A percentile compares a stretch with the other conserved stretches of the same genome.
Conservation (phyloP, 129 eudicot genomes). For the Kitagawia praeruptora region DNA sequence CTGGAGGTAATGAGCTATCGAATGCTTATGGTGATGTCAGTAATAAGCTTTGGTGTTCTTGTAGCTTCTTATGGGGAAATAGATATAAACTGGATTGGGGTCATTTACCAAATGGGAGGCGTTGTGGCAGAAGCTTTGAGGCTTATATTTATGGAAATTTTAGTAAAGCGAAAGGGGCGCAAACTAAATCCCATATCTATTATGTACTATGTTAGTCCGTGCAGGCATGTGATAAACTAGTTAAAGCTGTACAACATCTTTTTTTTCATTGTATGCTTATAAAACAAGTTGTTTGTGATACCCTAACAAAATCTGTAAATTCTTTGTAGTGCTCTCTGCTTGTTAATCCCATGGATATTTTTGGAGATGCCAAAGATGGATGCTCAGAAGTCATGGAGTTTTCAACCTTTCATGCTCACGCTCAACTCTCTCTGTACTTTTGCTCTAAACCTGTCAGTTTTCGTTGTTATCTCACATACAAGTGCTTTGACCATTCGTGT, state of each 20-base stretch:
- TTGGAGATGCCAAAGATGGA: slow-evolving; percentile 92
- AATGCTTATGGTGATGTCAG: slow-evolving; percentile 94
- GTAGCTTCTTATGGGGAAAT: slow-evolving; percentile 97
- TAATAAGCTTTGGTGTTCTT: slow-evolving; percentile 88
- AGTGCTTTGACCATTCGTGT: slow-evolving; percentile 97
- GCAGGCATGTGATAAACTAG: slow-evolving; percentile 56
- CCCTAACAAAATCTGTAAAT: slow-evolving; percentile 27
- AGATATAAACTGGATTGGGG: slow-evolving; percentile 80
- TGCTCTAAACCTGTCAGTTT: slow-evolving; percentile 88
- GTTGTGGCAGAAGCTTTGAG: slow-evolving; percentile 95
- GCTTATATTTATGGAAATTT: slow-evolving; percentile 92
- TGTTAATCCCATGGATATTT: slow-evolving; percentile 84
- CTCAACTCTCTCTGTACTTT: slow-evolving; percentile 91
- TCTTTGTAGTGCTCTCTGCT: slow-evolving; percentile 74
- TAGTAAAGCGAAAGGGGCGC: slow-evolving; percentile 81
- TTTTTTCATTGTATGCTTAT: slow-evolving; percentile 14
- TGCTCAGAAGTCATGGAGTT: slow-evolving; percentile 64
- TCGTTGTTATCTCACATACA: slow-evolving; percentile 87
- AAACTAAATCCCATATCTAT: slow-evolving; percentile 78
- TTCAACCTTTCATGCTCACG: slow-evolving; percentile 55
- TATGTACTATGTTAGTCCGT: slow-evolving; percentile 96
- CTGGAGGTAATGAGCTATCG: slow-evolving; percentile 83
- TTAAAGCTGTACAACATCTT: neutral
- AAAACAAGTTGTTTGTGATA: slow-evolving; percentile 11
- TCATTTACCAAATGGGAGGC: slow-evolving; percentile 98